phyloP scores from a whole-genome alignment of 1,139 yeast genomes.

The Taphrina pruni region DNA sequence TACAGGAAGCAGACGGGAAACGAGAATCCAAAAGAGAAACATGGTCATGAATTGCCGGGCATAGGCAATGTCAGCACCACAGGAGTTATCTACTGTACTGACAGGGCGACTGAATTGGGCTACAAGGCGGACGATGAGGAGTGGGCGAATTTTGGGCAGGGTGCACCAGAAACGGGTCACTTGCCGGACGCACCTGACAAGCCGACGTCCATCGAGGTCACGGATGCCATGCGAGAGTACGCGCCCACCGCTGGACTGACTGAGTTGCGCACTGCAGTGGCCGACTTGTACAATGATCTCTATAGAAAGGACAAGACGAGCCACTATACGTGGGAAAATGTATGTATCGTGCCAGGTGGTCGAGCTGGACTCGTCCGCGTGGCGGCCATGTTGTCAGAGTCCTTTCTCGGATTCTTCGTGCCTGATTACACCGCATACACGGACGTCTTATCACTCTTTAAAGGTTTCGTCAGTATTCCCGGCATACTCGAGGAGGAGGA shows the following conservation, averaged over 20 bases:
- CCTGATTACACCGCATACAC: slow-evolving; percentile 75
- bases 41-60: slow-evolving; percentile 16
- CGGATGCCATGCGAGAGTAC: slow-evolving; percentile 63
- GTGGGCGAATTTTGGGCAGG: slow-evolving; percentile 75
- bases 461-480: slow-evolving; percentile 71
- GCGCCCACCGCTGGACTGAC: slow-evolving; percentile 70
- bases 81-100: slow-evolving; percentile 74
- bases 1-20: slow-evolving; percentile 8
- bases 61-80: slow-evolving; percentile 54
- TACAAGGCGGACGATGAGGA: slow-evolving; percentile 58
- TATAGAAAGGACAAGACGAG: slow-evolving; percentile 61
- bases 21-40: slow-evolving; percentile 1
- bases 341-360: slow-evolving; percentile 73
- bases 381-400: slow-evolving; percentile 67
- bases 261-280: slow-evolving; percentile 66
- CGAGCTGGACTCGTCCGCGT: slow-evolving; percentile 71
- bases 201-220: slow-evolving; percentile 62
- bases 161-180: slow-evolving; percentile 73
- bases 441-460: slow-evolving; percentile 71
- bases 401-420: slow-evolving; percentile 67
- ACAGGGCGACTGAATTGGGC: slow-evolving; percentile 68
- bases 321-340: slow-evolving; percentile 55
- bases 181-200: slow-evolving; percentile 67
- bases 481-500: slow-evolving; percentile 68
- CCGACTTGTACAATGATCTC: slow-evolving; percentile 64